These are phyloP conservation scores for Brettanomyces custersianus DNA, from an alignment of 805 yeast species.

Conservation along the genomic window DNA sequence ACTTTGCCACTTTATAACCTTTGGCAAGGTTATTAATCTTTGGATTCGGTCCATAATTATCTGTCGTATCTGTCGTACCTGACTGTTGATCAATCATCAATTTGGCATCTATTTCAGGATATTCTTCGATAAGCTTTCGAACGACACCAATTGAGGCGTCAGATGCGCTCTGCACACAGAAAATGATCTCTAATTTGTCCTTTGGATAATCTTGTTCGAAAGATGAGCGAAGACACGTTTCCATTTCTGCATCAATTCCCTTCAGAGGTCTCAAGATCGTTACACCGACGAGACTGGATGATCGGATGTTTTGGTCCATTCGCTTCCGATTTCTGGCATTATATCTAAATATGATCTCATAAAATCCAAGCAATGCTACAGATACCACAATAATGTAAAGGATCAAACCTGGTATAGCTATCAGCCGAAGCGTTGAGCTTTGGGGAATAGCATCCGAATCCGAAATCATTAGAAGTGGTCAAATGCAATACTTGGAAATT, in stretches of 20 bases:
- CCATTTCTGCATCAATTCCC: conserved; percentile 74
- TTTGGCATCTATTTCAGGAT: conserved; percentile 50
- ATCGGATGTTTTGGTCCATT: conserved; percentile 12
- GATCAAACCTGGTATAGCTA: conserved; percentile 7
- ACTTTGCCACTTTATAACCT: conserved; percentile 59
- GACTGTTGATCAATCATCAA: conserved; percentile 40
- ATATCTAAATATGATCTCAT: conserved; percentile 18
- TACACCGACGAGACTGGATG: conserved; percentile 50
- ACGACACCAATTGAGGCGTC: conserved; percentile 65
- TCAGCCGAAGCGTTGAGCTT: too few relatives aligned
- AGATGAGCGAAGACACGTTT: conserved; percentile 56
- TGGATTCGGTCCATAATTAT: conserved; percentile 75
- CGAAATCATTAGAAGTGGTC: too few relatives aligned
- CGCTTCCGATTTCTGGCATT: conserved; percentile 9
- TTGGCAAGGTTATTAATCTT: conserved; percentile 81
- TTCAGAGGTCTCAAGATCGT: conserved; percentile 76
- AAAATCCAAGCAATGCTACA: conserved; percentile 22
- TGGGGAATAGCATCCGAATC: too few relatives aligned
- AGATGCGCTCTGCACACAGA: conserved; percentile 56
- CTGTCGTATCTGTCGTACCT: conserved; percentile 22
- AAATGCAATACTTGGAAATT: background rate
- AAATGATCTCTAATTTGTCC: conserved; percentile 53
- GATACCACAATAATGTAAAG: conserved; percentile 23
- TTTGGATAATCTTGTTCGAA: conserved; percentile 60
- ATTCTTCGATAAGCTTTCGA: conserved; percentile 35